These are phyloP conservation scores for Gypsophila paniculata DNA, from an alignment of 179 eudicot genomes.

Conservation along the genomic window DNA sequence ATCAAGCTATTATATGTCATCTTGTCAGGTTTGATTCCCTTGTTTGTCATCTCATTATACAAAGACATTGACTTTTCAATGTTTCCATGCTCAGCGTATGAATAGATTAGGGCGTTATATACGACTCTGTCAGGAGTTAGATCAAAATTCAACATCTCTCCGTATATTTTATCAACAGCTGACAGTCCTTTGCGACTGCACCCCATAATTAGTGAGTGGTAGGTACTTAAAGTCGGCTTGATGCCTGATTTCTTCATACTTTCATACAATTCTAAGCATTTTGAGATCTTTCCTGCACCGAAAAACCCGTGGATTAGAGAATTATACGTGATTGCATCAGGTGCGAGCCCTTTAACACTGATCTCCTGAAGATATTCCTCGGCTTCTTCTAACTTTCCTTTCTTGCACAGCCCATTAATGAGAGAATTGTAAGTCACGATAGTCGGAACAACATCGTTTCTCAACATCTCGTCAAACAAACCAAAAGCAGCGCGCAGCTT, in stretches of 20 bases:
- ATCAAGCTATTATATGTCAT: constrained; percentile 70
- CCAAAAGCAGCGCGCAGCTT: constrained; percentile 42
- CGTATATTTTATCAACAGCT: constrained; percentile 41
- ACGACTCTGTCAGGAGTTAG: constrained; percentile 54
- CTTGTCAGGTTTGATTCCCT: constrained; percentile 46
- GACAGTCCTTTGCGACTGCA: constrained; percentile 35
- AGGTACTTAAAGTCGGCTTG: constrained; percentile 65
- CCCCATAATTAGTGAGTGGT: constrained; percentile 45
- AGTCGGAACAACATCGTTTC: constrained; percentile 45
- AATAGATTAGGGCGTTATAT: constrained; percentile 56
- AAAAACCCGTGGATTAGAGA: constrained; percentile 53
- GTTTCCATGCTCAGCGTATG: constrained; percentile 50
- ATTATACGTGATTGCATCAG: constrained; percentile 69
- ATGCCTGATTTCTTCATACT: constrained; percentile 51
- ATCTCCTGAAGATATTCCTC: constrained; percentile 45
- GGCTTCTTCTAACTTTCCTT: constrained; percentile 58
- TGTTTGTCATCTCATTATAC: constrained; percentile 46
- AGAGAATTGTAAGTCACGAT: constrained; percentile 68
- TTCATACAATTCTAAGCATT: constrained; percentile 52
- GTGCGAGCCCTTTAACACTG: constrained; percentile 42
- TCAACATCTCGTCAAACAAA: constrained; percentile 54
- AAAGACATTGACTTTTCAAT: constrained; percentile 41
- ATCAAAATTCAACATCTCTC: constrained; percentile 50
- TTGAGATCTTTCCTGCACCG: constrained; percentile 36
- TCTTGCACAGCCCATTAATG: constrained; percentile 59